These are phyloP conservation scores for Sporisorium exsertum DNA, from an alignment of 1,284 basidiomycete genomes.

Conservation along the genomic window DNA sequence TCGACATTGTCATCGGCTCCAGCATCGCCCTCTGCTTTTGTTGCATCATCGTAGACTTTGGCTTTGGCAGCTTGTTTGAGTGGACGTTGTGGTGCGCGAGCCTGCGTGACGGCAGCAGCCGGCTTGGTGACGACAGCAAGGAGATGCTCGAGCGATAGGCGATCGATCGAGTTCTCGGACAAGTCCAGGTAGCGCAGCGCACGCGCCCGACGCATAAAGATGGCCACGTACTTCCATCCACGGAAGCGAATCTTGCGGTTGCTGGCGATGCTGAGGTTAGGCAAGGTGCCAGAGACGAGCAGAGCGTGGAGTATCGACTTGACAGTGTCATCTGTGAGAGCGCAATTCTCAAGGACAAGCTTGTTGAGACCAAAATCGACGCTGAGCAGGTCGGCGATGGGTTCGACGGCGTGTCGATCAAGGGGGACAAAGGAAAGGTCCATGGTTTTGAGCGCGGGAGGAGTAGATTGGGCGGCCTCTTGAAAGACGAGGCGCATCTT, in stretches of 20 bases:
- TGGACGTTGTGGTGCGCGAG: conserved; percentile 4
- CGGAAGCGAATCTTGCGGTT: conserved; percentile 83
- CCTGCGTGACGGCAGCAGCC: conserved; percentile 17
- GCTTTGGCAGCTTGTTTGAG: conserved; percentile 14
- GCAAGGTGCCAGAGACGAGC: conserved; percentile 83
- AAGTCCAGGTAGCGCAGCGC: conserved; percentile 86
- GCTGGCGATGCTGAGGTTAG: conserved; percentile 85
- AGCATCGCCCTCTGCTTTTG: not conserved
- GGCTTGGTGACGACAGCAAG: conserved; percentile 74
- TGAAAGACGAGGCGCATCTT: conserved; percentile 64
- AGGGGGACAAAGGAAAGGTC: conserved; percentile 61
- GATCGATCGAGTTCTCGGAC: conserved; percentile 87
- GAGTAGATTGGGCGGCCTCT: conserved; percentile 44
- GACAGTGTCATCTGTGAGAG: conserved; percentile 73
- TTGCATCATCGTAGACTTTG: not conserved
- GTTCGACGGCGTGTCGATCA: conserved; percentile 56
- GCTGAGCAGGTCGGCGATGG: conserved; percentile 65
- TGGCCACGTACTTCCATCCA: conserved; percentile 84
- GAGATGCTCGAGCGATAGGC: conserved; percentile 79
- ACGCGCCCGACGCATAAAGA: conserved; percentile 81
- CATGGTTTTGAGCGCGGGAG: conserved; percentile 56
- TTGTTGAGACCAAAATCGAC: conserved; percentile 65
- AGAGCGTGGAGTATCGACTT: conserved; percentile 92
- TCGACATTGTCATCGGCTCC: not conserved
- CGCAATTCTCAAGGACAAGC: conserved; percentile 65